Evolutionary conservation across 495 filamentous ascomycete genomes (phyloP).

Genomic region (Cercophora sp.): DNA sequence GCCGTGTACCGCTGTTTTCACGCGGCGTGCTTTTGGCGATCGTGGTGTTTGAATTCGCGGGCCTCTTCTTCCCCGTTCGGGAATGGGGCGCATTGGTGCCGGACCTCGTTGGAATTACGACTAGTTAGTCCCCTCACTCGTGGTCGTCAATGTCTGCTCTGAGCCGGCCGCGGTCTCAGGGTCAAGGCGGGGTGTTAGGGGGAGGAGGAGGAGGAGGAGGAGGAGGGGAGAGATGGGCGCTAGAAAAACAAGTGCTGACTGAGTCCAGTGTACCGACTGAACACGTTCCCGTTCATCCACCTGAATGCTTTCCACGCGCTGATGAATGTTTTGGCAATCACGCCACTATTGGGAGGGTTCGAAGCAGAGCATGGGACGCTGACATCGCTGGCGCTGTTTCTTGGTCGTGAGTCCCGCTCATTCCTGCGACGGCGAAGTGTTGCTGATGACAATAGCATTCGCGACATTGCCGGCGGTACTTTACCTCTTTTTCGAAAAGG

Average conservation of each 20-base stretch:
- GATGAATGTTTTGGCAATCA: slow-evolving; percentile 73
- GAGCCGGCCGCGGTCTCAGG: too few relatives aligned
- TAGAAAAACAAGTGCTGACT: too few relatives aligned
- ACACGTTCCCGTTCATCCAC: slow-evolving; percentile 90
- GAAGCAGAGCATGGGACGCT: slow-evolving; percentile 94
- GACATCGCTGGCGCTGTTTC: slow-evolving; percentile 73
- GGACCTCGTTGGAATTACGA: slow-evolving; percentile 61
- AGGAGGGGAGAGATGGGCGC: background rate
- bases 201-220: background rate
- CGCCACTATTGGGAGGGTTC: slow-evolving; percentile 84
- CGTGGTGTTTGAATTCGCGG: slow-evolving; percentile 60
- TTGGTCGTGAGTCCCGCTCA: slow-evolving; percentile 67
- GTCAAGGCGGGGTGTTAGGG: background rate
- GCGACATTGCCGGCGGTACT: slow-evolving; percentile 72
- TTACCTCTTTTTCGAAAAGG: slow-evolving; percentile 68
- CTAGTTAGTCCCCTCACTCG: slow-evolving; percentile 77
- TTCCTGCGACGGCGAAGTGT: background rate
- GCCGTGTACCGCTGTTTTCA: slow-evolving; percentile 85
- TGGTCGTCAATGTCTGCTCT: too few relatives aligned
- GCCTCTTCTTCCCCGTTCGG: slow-evolving; percentile 58
- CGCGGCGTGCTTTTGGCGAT: slow-evolving; percentile 68
- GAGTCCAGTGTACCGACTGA: slow-evolving; percentile 80
- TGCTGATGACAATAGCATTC: slow-evolving; percentile 49
- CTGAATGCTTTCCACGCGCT: slow-evolving; percentile 70
- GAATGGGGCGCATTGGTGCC: slow-evolving; percentile 78